Evolutionary conservation across 148 eudicot species (phyloP), one percentile per base, ranked within the genome.

Genomic region (Nepenthes mirabilis): DNA sequence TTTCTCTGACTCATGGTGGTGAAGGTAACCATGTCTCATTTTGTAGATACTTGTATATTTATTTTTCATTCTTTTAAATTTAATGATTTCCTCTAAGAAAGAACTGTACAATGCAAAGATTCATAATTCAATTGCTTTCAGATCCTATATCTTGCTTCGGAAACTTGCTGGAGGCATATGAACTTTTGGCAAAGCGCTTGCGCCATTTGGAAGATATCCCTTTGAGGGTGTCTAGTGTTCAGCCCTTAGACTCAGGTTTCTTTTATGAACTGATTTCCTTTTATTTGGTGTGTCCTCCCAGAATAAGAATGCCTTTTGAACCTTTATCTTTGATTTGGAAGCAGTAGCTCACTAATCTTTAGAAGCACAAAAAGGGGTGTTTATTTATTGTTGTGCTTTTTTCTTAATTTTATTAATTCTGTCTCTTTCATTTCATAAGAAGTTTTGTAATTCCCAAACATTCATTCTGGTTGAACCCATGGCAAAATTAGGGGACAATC

Each of bases 211-310:
- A 74, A 60, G 91, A 88, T 72, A 79, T 91, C 68, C 98, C 98
- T 58, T 70, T 91, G 76, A 83, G 61, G 76, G 80, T 91, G 55
- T 83, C 96, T 62, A 91, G 91, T 57, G 90, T 91, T 78, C 96
- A 91, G 74, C 83, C 94, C 61, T 77, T 88, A 48, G 95, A 88
- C 58, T 59, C 98, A 93, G 98, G 98, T 93, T 71, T 72, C 45
- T 40, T 40, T 40, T 40, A 4, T 40, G 45, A 3, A 4, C 23
- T 23, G 23, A 23, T 23, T 23, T 23, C 23, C 23, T 23, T 23
- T 23, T 23, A 0, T 23, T 23, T 23, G 23, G 23, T 23, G 23
- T 23, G 23, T 40, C 45, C 45, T 40, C 45, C 45, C 45, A 23
- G 23, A 23, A 23, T 23, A 23, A 23, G 23, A 23, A 23, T 23